A percentile compares a stretch with the other conserved stretches of the same genome.
These are phyloP conservation scores for Sorghum bicolor DNA, from an alignment of 176 grass and related monocot genomes.

Conservation along the genomic window Sorghum_bicolor_NCBIv3 NC_012870.2:8281001-8281500, in stretches of 20 bases:
- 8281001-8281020: constrained; percentile 89
- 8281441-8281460: constrained; percentile 87
- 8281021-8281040: constrained; percentile 66
- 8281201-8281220: constrained; percentile 89
- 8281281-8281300: constrained; percentile 66
- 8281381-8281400: constrained; percentile 75
- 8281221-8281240: constrained; percentile 75
- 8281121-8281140: constrained; percentile 91
- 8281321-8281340: constrained; percentile 84
- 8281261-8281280: constrained; percentile 87
- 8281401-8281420: constrained; percentile 84
- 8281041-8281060: constrained; percentile 87
- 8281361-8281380: constrained; percentile 91
- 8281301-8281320: constrained; percentile 89
- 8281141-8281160: constrained; percentile 88
- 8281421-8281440: constrained; percentile 92
- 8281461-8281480: constrained; percentile 39
- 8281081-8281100: constrained; percentile 52
- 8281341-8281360: constrained; percentile 76
- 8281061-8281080: constrained; percentile 92
- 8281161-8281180: constrained; percentile 78
- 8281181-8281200: constrained; percentile 95
- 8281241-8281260: constrained; percentile 92
- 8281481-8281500: neutral
- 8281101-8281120: constrained; percentile 63